phyloP scores from a whole-genome alignment of 768 basidiomycete genomes.

The Boletus sp. region DNA sequence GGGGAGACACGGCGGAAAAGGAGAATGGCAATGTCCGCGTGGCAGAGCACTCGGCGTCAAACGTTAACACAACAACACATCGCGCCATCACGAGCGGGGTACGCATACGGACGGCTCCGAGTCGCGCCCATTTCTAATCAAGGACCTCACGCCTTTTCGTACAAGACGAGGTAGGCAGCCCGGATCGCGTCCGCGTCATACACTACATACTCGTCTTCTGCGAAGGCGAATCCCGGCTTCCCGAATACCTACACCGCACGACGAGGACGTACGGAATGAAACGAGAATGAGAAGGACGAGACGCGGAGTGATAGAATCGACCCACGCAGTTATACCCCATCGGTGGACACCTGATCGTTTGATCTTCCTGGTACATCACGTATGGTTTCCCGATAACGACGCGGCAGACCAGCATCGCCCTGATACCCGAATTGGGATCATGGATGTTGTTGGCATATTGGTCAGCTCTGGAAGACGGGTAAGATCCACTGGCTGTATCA shows the following conservation, averaged over 20 bases:
- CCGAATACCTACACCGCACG: constrained; percentile 12
- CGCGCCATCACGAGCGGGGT: not conserved
- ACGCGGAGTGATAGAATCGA: not conserved
- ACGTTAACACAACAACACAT: not conserved
- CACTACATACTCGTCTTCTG: constrained; percentile 26
- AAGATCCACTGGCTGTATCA: not conserved
- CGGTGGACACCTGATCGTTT: constrained; percentile 14
- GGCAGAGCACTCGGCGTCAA: not conserved
- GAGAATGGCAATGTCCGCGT: not conserved
- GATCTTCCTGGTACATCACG: constrained; percentile 6
- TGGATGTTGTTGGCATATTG: constrained; percentile 13
- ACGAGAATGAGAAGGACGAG: not conserved
- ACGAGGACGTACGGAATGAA: not conserved
- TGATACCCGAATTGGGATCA: constrained; percentile 8
- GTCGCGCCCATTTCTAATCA: not conserved
- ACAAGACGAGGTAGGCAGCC: constrained; percentile 25
- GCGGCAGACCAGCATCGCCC: constrained; percentile 25
- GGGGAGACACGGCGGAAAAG: not conserved
- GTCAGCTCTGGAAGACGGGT: constrained; percentile 18
- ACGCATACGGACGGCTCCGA: not conserved
- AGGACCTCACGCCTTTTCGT: not conserved
- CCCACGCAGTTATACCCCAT: constrained; percentile 22
- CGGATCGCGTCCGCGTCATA: constrained; percentile 27
- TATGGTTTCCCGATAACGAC: constrained; percentile 19
- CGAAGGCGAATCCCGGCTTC: constrained; percentile 10